A percentile compares a stretch with the other conserved stretches of the same genome.
Evolutionary conservation across 805 yeast genomes (phyloP).

Genomic region (Ogataea minuta): DNA sequence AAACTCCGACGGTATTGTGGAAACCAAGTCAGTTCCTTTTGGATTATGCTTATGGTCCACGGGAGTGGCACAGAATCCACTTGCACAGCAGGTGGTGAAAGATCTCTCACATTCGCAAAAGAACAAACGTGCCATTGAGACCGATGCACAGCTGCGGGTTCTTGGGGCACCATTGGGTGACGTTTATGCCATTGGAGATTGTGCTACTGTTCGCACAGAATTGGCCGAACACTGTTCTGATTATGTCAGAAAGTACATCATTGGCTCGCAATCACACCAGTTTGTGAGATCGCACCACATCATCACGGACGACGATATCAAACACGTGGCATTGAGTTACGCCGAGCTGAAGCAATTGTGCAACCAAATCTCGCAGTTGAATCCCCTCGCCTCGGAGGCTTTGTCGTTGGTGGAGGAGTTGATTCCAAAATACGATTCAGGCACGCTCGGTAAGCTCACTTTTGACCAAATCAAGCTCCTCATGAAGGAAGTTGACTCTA

Average conservation of each 20-base stretch:
- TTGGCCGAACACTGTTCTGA: constrained; percentile 54
- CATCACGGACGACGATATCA: constrained; percentile 51
- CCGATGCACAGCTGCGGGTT: constrained; percentile 70
- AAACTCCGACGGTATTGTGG: constrained; percentile 39
- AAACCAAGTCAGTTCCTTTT: constrained; percentile 52
- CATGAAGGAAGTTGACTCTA: constrained; percentile 55
- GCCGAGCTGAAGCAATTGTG: constrained; percentile 50
- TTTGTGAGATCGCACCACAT: constrained; percentile 32
- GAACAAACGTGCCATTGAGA: constrained; percentile 70
- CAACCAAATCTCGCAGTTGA: constrained; percentile 44
- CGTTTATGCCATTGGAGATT: constrained; percentile 72
- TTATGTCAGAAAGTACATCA: constrained; percentile 45
- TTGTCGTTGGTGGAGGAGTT: constrained; percentile 48
- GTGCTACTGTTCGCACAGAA: constrained; percentile 63
- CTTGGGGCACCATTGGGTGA: constrained; percentile 66
- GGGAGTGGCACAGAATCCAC: constrained; percentile 65
- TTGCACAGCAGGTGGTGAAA: constrained; percentile 54
- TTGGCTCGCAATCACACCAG: constrained; percentile 40
- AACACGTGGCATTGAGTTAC: constrained; percentile 45
- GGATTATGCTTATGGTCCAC: constrained; percentile 77
- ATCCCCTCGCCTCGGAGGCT: constrained; percentile 60
- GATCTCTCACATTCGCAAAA: constrained; percentile 48
- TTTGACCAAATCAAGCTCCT: constrained; percentile 50
- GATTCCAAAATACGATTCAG: constrained; percentile 50
- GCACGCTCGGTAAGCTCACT: constrained; percentile 47